A percentile compares a stretch with the other conserved stretches of the same genome.
These are phyloP conservation scores for Rhodotorula sp. DNA, from an alignment of 1,284 basidiomycete genomes.

Conservation along the genomic window DNA sequence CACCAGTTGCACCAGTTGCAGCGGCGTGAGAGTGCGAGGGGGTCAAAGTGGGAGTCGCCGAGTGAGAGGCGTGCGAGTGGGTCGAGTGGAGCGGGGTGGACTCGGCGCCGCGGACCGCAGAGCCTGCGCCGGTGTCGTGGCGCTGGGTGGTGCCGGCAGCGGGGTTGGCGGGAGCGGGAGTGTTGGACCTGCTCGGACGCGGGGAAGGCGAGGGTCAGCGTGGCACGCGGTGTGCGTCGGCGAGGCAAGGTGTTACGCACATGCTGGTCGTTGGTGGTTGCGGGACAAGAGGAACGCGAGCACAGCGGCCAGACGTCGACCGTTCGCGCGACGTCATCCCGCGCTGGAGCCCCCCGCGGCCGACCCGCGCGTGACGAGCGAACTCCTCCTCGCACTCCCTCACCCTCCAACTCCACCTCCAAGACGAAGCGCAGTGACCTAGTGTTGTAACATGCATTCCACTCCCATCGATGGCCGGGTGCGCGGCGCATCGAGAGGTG, in stretches of 20 bases:
- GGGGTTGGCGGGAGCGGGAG: neutral
- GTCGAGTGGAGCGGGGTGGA: neutral
- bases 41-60: neutral
- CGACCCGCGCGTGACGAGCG: neutral
- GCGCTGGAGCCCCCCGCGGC: neutral
- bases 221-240: too few species aligned
- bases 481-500: too few species aligned
- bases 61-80: neutral
- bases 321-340: neutral
- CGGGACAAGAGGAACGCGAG: neutral
- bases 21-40: neutral
- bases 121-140: neutral
- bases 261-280: neutral
- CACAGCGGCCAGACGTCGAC: neutral
- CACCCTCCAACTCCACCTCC: too few species aligned
- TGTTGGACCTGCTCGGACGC: too few species aligned
- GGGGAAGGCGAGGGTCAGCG: too few species aligned
- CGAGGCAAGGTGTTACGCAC: neutral
- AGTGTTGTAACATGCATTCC: neutral
- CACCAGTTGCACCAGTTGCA: too few species aligned
- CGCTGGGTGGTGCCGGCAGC: constrained; percentile 38
- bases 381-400: too few species aligned
- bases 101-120: neutral
- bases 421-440: too few species aligned
- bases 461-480: too few species aligned